Evolutionary conservation across 1,139 yeast species (phyloP).

Genomic region (Taphrina confusa): DNA sequence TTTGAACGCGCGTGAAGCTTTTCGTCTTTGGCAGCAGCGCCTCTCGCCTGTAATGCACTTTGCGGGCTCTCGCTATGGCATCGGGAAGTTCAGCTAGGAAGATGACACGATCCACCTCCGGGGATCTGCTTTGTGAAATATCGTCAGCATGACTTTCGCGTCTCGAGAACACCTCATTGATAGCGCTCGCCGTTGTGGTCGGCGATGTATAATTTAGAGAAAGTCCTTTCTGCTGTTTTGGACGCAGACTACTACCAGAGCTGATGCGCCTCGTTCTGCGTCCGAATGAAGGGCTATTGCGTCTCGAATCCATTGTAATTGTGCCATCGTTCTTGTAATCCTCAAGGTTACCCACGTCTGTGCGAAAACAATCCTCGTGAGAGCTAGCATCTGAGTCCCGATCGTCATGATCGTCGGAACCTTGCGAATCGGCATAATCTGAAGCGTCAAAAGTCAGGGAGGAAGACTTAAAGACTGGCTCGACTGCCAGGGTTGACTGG

Average conservation of each 20-base stretch:
- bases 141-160: background rate
- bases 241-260: background rate
- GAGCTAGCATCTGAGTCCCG: background rate
- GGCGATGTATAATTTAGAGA: constrained; percentile 21
- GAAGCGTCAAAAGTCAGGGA: constrained; percentile 12
- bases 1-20: constrained; percentile 25
- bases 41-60: constrained; percentile 27
- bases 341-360: background rate
- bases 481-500: constrained; percentile 15
- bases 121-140: background rate
- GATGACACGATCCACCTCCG: constrained; percentile 15
- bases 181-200: constrained; percentile 28
- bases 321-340: background rate
- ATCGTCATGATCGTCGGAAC: constrained; percentile 6
- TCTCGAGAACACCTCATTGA: constrained; percentile 10
- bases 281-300: background rate
- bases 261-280: constrained; percentile 3
- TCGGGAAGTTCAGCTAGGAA: constrained; percentile 30
- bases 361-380: constrained; percentile 2
- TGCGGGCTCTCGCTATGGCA: constrained; percentile 31
- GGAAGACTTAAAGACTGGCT: background rate
- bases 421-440: background rate
- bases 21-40: constrained; percentile 28
- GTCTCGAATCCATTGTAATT: background rate
- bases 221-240: background rate